phyloP scores from a whole-genome alignment of 2,329 filamentous ascomycete species.

The Penicillium rolfsii region DNA sequence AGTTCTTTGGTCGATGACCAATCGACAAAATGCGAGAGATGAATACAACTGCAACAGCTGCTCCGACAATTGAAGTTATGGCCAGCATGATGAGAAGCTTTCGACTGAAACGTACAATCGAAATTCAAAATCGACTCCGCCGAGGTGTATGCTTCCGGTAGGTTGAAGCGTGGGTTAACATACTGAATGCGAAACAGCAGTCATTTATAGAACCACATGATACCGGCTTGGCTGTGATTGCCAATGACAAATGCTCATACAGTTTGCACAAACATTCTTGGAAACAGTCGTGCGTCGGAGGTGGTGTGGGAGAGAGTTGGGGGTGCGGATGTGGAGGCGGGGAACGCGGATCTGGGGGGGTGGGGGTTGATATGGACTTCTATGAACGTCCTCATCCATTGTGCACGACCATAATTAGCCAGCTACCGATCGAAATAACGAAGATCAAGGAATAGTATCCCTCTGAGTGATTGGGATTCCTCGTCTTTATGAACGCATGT shows the following conservation, averaged over 20 bases:
- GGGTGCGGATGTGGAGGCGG: constrained; percentile 13
- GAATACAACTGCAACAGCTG: constrained; percentile 13
- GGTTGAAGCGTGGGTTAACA: background rate
- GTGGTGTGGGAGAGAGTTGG: background rate
- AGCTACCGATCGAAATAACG: background rate
- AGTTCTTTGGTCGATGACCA: constrained; percentile 38
- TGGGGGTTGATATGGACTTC: background rate
- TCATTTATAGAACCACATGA: background rate
- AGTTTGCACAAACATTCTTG: background rate
- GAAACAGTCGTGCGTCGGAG: background rate
- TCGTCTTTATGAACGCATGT: background rate
- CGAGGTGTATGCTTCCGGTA: background rate
- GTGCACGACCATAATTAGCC: background rate
- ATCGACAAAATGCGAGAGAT: constrained; percentile 22
- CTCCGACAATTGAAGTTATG: constrained; percentile 12
- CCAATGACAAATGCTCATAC: too few species aligned
- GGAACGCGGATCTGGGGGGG: constrained; percentile 7
- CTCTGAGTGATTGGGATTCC: background rate
- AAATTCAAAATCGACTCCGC: background rate
- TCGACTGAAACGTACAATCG: background rate
- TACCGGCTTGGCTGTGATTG: background rate
- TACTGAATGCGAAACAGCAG: background rate
- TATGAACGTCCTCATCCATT: background rate
- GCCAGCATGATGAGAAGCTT: constrained; percentile 4
- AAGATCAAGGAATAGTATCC: too few species aligned